Base-by-base conservation (phyloP, 2,329 filamentous ascomycete species). In the Pseudocercospora cruenta region DNA sequence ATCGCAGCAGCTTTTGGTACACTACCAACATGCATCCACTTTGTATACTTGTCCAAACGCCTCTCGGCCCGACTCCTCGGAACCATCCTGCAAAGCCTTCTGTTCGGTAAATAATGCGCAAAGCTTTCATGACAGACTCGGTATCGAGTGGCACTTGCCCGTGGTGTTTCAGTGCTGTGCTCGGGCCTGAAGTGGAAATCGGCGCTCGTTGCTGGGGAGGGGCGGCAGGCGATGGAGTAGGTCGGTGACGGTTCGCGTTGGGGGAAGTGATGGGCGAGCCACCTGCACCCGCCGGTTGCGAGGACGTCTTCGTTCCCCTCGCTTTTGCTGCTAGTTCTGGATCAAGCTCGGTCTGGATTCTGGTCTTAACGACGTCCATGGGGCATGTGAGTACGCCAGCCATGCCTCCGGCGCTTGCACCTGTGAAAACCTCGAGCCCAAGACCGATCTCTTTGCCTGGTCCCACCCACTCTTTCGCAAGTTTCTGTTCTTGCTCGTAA, bases 11-110 rank as follows among this genome's bases (percentile, higher is more conserved):
- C 67, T 90, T 91, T 81, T 98, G 94, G 79, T 98, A 98, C 78
- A 97, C 83, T 73, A 98, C 94, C 77, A 98, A 84, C 94, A 98
- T 98, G 71, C 93, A 96, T 49, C 94, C 92, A 75, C 92, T 97
- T 82, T 99, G 95, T 65, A 98, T 92, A 75, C 94, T 97, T 22
- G 95, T 99, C 95, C 95, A 99, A 14, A 98, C 92, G 64, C 90
- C 90, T 62, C 95, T 88, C 1, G 95, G 95, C 0, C 94, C 94
- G 1, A 99, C 94, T 26, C 95, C 95, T 65, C 95, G 88, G 80
- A 99, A 99, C 89, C 93, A 96, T 1, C 95, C 96, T 2, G 86
- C 87, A 16, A 98, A 73, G 1, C 95, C 95, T 80, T 99, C 95
- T 5, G 91, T 92, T 71, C 87, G 88, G 81, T 98, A 99, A 73